Conservation (phyloP, 2,329 filamentous ascomycete species). For the Grosmannia penicillata region DNA sequence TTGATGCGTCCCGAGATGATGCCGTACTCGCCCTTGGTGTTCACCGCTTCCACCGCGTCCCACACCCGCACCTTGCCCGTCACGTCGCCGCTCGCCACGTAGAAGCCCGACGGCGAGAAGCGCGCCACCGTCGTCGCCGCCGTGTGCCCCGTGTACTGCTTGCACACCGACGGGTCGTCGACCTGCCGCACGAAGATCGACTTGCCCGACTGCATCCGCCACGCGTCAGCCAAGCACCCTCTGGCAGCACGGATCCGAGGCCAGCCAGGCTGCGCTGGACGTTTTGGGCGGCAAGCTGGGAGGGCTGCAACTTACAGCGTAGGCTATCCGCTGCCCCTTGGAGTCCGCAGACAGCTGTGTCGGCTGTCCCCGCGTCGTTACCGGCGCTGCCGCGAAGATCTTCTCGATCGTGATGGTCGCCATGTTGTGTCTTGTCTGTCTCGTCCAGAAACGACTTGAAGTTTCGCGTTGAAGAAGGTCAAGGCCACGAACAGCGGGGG, state of each 20-base stretch:
- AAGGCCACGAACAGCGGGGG: too few relatives aligned
- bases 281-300: too few relatives aligned
- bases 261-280: too few relatives aligned
- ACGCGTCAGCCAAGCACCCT: not conserved
- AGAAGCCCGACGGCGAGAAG: conserved; percentile 89
- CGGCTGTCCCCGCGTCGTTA: conserved; percentile 70
- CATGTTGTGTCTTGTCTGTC: conserved; percentile 3
- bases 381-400: conserved; percentile 76
- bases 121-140: conserved; percentile 79
- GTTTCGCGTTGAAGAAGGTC: too few relatives aligned
- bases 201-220: conserved; percentile 62
- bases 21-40: conserved; percentile 84
- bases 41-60: conserved; percentile 74
- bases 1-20: conserved; percentile 93
- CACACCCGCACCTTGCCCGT: conserved; percentile 78
- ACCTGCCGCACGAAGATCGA: conserved; percentile 93
- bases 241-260: too few relatives aligned
- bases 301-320: conserved; percentile 77
- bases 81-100: conserved; percentile 81
- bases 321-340: conserved; percentile 84
- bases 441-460: too few relatives aligned
- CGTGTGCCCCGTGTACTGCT: conserved; percentile 88
- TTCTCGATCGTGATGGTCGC: conserved; percentile 38
- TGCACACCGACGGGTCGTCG: conserved; percentile 69
- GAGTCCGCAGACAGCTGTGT: conserved; percentile 78